Conservation (phyloP, 768 basidiomycete genomes). For the Pulveroboletus sp. region DNA sequence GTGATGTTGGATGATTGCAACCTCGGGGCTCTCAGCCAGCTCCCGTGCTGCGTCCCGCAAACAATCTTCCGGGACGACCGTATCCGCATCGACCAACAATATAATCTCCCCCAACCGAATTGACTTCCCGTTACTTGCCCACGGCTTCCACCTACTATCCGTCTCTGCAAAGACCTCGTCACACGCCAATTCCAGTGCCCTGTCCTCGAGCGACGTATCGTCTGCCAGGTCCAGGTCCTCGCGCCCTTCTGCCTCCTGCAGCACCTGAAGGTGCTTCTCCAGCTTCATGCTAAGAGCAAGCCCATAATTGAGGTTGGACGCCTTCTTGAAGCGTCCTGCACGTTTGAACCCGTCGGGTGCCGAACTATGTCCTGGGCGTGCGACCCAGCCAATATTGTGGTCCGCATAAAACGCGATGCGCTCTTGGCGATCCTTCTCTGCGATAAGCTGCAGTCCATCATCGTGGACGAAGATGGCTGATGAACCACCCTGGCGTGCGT, state of each 20-base stretch:
- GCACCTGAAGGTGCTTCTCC: constrained; percentile 33
- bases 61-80: constrained; percentile 87
- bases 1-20: constrained; percentile 90
- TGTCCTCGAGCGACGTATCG: constrained; percentile 60
- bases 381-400: constrained; percentile 60
- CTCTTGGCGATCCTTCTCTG: constrained; percentile 43
- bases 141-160: constrained; percentile 61
- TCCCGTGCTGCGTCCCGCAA: constrained; percentile 89
- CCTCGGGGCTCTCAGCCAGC: constrained; percentile 51
- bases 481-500: constrained; percentile 61
- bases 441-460: constrained; percentile 54
- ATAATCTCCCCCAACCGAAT: constrained; percentile 78
- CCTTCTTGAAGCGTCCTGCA: constrained; percentile 90
- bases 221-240: constrained; percentile 35
- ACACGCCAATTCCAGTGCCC: constrained; percentile 68
- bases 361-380: constrained; percentile 46
- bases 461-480: constrained; percentile 60
- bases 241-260: constrained; percentile 44
- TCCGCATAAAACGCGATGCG: constrained; percentile 54
- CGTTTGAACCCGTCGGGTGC: constrained; percentile 30
- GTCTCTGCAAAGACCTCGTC: constrained; percentile 67
- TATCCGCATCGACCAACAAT: constrained; percentile 85
- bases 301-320: constrained; percentile 87
- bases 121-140: constrained; percentile 74
- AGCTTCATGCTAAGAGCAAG: constrained; percentile 39